Evolutionary conservation across 73 alveolate genomes (phyloP).

Genomic region (Paramecium primaurelia): DNA sequence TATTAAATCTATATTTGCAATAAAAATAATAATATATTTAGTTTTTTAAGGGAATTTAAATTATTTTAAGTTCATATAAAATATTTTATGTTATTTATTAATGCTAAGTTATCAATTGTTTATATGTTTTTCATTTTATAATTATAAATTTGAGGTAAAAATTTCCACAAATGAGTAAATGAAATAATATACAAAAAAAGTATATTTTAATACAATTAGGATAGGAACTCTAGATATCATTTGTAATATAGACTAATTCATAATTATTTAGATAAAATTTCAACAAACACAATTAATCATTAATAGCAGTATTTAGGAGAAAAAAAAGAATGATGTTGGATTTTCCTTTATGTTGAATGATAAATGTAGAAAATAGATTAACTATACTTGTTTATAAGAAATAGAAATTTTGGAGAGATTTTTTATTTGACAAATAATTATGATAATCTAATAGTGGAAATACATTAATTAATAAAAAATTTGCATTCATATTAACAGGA

Average conservation of each 20-base stretch:
- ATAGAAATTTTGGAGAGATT: not conserved
- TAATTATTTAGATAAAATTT: not conserved
- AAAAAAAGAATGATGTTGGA: not conserved
- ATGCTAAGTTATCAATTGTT: not conserved
- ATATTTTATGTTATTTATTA: not conserved
- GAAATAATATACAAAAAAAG: not conserved
- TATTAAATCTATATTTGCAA: not conserved
- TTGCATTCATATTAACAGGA: not conserved
- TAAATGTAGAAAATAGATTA: not conserved
- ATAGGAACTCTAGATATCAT: not conserved
- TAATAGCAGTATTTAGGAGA: not conserved
- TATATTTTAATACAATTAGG: not conserved
- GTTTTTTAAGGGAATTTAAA: not conserved
- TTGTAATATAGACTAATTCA: not conserved
- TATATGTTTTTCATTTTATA: not conserved
- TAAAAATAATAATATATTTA: not conserved
- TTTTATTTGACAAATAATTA: not conserved
- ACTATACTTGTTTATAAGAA: not conserved
- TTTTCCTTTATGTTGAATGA: not conserved
- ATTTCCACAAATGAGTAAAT: not conserved
- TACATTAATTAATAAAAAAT: not conserved
- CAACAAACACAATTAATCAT: not conserved
- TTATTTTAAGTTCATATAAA: not conserved
- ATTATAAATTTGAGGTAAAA: conserved; percentile 15
- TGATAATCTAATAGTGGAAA: not conserved